These are phyloP conservation scores for Penicillium antarcticum DNA, from an alignment of 495 filamentous ascomycete species.

Conservation along the genomic window DNA sequence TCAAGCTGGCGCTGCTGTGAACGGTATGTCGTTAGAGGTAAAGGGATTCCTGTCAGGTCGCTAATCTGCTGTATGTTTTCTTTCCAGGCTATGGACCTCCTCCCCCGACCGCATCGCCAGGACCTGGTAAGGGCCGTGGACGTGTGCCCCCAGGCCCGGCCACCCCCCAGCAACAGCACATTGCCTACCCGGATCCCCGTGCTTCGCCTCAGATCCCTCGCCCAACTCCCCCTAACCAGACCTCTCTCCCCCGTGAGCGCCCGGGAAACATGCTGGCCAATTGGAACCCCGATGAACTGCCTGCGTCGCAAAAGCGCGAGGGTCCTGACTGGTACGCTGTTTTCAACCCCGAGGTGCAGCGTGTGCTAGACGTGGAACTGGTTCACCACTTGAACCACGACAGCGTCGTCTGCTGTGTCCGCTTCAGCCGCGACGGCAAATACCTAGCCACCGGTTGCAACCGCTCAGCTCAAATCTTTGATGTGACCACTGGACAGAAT, in stretches of 20 bases:
- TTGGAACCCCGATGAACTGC: conserved; percentile 79
- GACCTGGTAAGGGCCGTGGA: conserved; percentile 63
- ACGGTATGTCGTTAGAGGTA: conserved; percentile 53
- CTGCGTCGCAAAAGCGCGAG: conserved; percentile 78
- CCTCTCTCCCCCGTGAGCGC: conserved; percentile 49
- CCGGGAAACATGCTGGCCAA: conserved; percentile 81
- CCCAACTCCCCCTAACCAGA: conserved; percentile 67
- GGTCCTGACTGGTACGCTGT: conserved; percentile 84
- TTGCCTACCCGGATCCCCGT: conserved; percentile 77
- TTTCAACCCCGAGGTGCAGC: conserved; percentile 81
- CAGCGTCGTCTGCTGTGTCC: conserved; percentile 86
- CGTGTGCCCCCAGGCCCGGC: conserved; percentile 67
- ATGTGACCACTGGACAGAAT: conserved; percentile 74
- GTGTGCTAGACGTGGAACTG: conserved; percentile 80
- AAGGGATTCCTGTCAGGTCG: conserved; percentile 12
- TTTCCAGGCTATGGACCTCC: conserved; percentile 59
- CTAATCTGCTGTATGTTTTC: conserved; percentile 22
- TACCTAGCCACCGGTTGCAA: conserved; percentile 90
- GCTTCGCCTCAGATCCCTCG: conserved; percentile 84
- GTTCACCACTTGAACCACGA: conserved; percentile 84
- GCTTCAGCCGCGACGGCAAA: conserved; percentile 85
- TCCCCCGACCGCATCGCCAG: conserved; percentile 85
- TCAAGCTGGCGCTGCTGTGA: conserved; percentile 62
- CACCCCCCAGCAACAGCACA: conserved; percentile 85
- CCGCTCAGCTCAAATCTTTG: conserved; percentile 85